phyloP scores from a whole-genome alignment of 345 rosid genomes.

The Microcos paniculata region DNA sequence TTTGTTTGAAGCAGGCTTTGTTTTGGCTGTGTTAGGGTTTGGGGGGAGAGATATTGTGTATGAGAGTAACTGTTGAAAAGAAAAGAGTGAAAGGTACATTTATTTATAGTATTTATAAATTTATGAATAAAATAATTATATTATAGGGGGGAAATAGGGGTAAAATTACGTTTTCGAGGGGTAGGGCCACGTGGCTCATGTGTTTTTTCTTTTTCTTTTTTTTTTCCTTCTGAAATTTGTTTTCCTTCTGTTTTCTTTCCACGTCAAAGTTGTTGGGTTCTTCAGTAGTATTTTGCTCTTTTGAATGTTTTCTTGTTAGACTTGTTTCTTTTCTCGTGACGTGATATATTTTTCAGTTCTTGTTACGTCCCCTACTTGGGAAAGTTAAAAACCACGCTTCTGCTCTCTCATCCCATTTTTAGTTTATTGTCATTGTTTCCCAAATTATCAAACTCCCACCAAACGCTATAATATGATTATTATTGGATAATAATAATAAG shows the following conservation, averaged over 20 bases:
- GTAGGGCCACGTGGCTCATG: slow-evolving; percentile 1
- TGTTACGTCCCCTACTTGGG: background rate
- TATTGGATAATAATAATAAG: too few species aligned
- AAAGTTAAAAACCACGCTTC: background rate
- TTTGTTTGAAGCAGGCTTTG: background rate
- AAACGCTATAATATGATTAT: too few species aligned
- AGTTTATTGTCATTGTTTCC: background rate
- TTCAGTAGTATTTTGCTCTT: background rate
- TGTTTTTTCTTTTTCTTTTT: background rate
- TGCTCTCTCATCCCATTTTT: background rate
- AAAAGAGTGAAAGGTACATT: background rate
- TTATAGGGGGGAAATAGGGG: background rate
- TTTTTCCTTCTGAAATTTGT: background rate
- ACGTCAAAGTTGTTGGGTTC: background rate
- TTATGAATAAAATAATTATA: too few species aligned
- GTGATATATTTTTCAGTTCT: background rate
- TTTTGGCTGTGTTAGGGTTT: slow-evolving; percentile 7
- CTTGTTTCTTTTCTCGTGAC: slow-evolving; percentile 1
- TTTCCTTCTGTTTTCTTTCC: background rate
- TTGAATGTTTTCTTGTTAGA: background rate
- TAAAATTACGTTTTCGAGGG: background rate
- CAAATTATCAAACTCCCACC: too few species aligned
- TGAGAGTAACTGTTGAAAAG: background rate
- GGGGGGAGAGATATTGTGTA: background rate
- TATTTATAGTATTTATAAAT: slow-evolving; percentile 3